Evolutionary conservation across 768 basidiomycete species (phyloP).

Genomic region (Rhizopogon sp.): DNA sequence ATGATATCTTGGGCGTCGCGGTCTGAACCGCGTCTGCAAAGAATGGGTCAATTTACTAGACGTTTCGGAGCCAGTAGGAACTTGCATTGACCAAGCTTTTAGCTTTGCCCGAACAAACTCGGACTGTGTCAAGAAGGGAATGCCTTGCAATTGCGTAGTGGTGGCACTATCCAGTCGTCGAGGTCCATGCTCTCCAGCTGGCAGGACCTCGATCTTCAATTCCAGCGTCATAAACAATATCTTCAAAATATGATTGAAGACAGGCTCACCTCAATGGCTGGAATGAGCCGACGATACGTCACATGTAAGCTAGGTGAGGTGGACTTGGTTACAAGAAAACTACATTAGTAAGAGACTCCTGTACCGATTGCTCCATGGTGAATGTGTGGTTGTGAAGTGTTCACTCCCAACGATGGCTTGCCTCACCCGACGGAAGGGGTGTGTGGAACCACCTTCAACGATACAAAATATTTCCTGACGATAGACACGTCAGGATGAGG

Average conservation of each 20-base stretch:
- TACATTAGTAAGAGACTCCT: constrained; percentile 3
- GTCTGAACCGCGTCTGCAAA: constrained; percentile 57
- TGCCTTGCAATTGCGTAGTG: constrained; percentile 59
- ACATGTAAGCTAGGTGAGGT: constrained; percentile 54
- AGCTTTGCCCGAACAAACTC: constrained; percentile 86
- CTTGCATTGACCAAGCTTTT: constrained; percentile 78
- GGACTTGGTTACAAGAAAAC: constrained; percentile 8
- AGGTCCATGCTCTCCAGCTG: constrained; percentile 78
- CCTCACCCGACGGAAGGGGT: constrained; percentile 78
- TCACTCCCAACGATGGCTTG: constrained; percentile 64
- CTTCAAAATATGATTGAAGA: background rate
- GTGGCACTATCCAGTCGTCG: constrained; percentile 65
- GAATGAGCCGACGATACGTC: constrained; percentile 72
- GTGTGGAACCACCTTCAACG: constrained; percentile 67
- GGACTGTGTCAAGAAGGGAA: constrained; percentile 81
- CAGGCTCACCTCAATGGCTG: constrained; percentile 62
- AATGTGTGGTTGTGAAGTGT: constrained; percentile 62
- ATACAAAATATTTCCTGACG: constrained; percentile 79
- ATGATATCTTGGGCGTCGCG: constrained; percentile 75
- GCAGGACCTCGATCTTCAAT: constrained; percentile 72
- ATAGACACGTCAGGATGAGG: constrained; percentile 6
- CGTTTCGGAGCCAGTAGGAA: constrained; percentile 8
- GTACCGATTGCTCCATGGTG: constrained; percentile 87
- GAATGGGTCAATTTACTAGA: constrained; percentile 6
- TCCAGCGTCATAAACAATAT: background rate